A percentile compares a stretch with the other conserved stretches of the same genome.
phyloP scores from a whole-genome alignment of 768 basidiomycete genomes.

The Termitomyces sp. region DNA sequence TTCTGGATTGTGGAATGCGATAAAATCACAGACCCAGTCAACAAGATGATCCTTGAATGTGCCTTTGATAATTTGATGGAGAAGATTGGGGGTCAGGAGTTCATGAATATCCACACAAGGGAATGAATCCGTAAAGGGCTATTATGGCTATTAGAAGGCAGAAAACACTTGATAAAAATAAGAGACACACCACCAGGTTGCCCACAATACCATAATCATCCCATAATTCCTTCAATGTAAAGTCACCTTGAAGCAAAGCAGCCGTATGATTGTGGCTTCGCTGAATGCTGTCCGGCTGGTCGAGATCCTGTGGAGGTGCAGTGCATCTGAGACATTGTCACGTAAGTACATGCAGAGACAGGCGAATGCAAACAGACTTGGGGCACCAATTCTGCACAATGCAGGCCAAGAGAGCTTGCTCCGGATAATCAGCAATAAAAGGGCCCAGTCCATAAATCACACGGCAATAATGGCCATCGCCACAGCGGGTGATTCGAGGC shows the following conservation, averaged over 20 bases:
- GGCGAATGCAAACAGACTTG: constrained; percentile 16
- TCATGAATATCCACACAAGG: not conserved
- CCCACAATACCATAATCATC: too few species aligned
- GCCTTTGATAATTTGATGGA: not conserved
- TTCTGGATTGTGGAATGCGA: too few species aligned
- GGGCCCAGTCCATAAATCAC: too few species aligned
- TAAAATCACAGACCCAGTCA: not conserved
- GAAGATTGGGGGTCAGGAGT: not conserved
- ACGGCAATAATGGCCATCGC: constrained; percentile 20
- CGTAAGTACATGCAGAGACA: too few species aligned
- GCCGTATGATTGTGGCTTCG: not conserved
- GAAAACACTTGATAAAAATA: too few species aligned
- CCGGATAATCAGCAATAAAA: not conserved
- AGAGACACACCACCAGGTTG: too few species aligned
- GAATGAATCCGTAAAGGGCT: not conserved
- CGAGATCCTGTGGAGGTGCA: constrained; percentile 1
- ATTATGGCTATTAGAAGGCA: too few species aligned
- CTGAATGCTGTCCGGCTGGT: not conserved
- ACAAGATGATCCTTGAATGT: not conserved
- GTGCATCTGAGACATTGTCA: constrained; percentile 10
- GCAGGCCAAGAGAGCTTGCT: constrained; percentile 16
- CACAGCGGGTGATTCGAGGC: constrained; percentile 17
- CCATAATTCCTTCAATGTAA: too few species aligned
- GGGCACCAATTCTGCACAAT: constrained; percentile 25
- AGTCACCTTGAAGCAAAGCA: too few species aligned